Base-by-base conservation (phyloP, 2,329 filamentous ascomycete species). In the Clonostachys rhizophaga region DNA sequence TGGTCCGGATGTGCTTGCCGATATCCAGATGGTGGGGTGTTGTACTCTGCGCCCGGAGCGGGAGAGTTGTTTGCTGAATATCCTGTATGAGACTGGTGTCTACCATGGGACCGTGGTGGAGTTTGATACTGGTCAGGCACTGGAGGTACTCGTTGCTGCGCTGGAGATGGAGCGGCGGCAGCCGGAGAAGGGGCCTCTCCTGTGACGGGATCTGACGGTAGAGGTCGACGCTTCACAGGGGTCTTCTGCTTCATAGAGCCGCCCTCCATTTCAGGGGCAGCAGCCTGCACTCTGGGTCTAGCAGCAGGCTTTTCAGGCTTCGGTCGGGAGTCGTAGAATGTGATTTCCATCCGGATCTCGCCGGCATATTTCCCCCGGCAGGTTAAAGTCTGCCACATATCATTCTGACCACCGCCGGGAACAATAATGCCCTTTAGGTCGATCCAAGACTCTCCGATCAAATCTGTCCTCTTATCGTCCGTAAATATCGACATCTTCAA, bases 401-500 rank as follows among this genome's bases (percentile, higher is more conserved):
- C 94, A 61, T 81, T 91, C 68, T 96, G 90, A n/a, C 94, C 91
- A 43, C 94, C 94, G 43, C 94, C 91, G 3, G 84, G 75, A 17
- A 91, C 78, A 52, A 99, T 80, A 57, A 99, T 87, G 55, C 83
- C 79, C 55, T 84, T 83, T 50, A 99, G 75, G 60, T 89, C 87
- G 49, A 97, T 81, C 86, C 89, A 96, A 7, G 89, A 84, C 68
- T 99, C 94, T 54, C 94, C 94, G 58, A 99, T 96, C 54, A 99
- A 69, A 55, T 99, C 94, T 0, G 92, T 97, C 72, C 87, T 95
- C 73, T 96, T 97, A 69, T 99, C 94, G 60, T 99, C 94, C 63
- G 96, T 96, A 72, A 99, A 99, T 6, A 97, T 82, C 4, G 92
- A 96, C 14, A 97, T 78, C 65, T 99, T 99, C 48, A 99, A 78